Evolutionary conservation across 352 stramenopile genomes (phyloP), one percentile per base, ranked within the genome.

Genomic region (Blastocystis sp.): DNA sequence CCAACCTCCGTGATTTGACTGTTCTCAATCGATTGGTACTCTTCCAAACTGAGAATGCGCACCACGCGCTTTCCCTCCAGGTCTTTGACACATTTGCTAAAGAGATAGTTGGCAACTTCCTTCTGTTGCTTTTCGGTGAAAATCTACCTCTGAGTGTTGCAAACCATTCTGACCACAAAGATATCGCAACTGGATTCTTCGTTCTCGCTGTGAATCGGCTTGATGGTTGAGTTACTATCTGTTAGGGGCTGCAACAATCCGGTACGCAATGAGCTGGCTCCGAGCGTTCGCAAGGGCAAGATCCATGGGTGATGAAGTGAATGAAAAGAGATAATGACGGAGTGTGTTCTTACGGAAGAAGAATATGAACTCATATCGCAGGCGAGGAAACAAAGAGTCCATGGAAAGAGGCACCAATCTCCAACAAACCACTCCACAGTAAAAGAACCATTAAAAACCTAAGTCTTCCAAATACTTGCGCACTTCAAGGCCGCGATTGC

Each of bases 401-500:
- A 21, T 11, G 46, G 21, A 54, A 54, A 11, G 46, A 54, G 46
- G 21, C 11, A 54, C 46, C 46, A 54, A 21, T 21, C 9, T 21
- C 21, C 21, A 54, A 54, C 46, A 54, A 54, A 54, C n/a, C 46
- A 54, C 46, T 21, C 11, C 21, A 54, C 11, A 21, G 21, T 54
- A 73, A 76, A 76, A n/a, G 53, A 53, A 53, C 27, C 21, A 54
- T 76, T 76, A 76, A 29, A 76, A 76, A 57, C 64, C 64, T 34
- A 76, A 32, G n/a, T 76, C 64, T 36, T 16, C 14, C n/a, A 76
- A 57, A 24, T 34, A 76, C 38, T 76, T 76, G 24, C 64, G 36
- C 11, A 76, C 21, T 21, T 76, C 64, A 21, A 53, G 21, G 18
- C 27, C 27, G 21, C 40, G 34, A 38, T 76, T 38, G 11, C 64